Conservation (phyloP, 106 monocot genomes). For the Vanilla planifolia region DNA sequence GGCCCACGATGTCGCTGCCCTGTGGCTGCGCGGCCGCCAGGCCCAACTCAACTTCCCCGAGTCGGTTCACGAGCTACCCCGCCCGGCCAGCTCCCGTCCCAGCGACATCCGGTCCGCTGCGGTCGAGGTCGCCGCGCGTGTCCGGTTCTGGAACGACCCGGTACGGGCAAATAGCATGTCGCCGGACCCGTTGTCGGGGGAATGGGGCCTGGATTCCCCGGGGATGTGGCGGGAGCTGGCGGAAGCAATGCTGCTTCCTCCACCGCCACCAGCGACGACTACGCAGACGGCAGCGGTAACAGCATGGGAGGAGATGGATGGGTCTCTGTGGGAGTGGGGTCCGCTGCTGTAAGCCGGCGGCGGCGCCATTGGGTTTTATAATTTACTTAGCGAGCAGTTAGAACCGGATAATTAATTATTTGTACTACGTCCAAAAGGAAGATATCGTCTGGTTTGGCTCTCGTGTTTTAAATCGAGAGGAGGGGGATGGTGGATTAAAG, state of each 20-base stretch:
- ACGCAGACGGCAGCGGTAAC: not conserved
- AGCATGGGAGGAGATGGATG: not conserved
- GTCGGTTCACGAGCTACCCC: conserved; percentile 26
- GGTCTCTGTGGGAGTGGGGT: not conserved
- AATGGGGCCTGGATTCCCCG: conserved; percentile 43
- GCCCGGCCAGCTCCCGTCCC: conserved; percentile 43
- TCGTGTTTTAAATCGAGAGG: not conserved
- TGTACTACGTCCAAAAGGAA: too few relatives aligned
- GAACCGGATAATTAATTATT: not conserved
- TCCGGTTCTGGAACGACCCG: conserved; percentile 9
- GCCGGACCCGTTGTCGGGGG: not conserved
- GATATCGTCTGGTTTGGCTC: not conserved
- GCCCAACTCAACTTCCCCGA: conserved; percentile 79
- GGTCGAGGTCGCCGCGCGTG: conserved; percentile 41
- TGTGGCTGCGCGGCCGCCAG: conserved; percentile 44
- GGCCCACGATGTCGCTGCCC: conserved; percentile 78
- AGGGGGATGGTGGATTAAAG: not conserved
- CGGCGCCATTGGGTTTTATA: too few relatives aligned
- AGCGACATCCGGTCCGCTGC: conserved; percentile 64
- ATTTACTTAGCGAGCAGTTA: too few relatives aligned
- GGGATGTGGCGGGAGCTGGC: conserved; percentile 75
- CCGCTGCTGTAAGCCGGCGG: not conserved
- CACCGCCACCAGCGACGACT: conserved; percentile 14
- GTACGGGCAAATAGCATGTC: not conserved
- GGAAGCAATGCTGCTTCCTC: conserved; percentile 59